phyloP scores from a whole-genome alignment of 2,329 filamentous ascomycete genomes.

The Graphilbum sp. region DNA sequence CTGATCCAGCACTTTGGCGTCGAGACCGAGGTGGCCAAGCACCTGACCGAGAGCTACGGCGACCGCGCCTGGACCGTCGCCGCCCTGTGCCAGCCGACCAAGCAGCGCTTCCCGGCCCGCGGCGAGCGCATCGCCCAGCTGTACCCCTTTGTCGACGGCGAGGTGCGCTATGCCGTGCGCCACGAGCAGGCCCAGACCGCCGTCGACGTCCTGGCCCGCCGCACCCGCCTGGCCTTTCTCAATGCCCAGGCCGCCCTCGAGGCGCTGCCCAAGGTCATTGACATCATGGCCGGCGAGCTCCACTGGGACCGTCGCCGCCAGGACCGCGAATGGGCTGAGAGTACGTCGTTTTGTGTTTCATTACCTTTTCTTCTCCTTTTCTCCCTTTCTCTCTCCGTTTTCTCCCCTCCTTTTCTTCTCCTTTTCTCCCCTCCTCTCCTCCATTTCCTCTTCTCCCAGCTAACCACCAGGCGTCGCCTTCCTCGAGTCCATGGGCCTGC shows the following conservation, averaged over 20 bases:
- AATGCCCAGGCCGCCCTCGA: conserved; percentile 85
- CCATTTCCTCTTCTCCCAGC: not conserved
- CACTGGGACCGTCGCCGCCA: conserved; percentile 59
- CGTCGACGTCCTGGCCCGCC: conserved; percentile 70
- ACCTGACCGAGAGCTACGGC: conserved; percentile 75
- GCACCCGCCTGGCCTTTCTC: conserved; percentile 74
- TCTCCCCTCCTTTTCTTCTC: too few relatives aligned
- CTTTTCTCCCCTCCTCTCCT: too few relatives aligned
- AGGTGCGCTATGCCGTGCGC: conserved; percentile 72
- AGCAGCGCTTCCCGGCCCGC: conserved; percentile 65
- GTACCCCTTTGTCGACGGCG: conserved; percentile 85
- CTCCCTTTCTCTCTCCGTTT: too few relatives aligned
- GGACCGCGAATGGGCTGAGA: conserved; percentile 66
- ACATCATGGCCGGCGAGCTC: conserved; percentile 75
- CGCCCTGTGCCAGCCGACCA: conserved; percentile 59
- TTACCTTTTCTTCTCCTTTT: too few relatives aligned
- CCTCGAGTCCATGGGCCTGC: conserved; percentile 50
- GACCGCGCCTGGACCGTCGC: conserved; percentile 87
- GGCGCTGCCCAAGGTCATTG: conserved; percentile 69
- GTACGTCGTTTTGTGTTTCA: conserved; percentile 3
- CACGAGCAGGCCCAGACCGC: conserved; percentile 89
- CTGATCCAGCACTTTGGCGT: conserved; percentile 86
- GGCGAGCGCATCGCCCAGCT: conserved; percentile 64
- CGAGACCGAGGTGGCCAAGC: conserved; percentile 82
- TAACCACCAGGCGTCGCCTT: conserved; percentile 28